A percentile compares a stretch with the other conserved stretches of the same genome.
These are phyloP conservation scores for Calonectria pauciramosa DNA, from an alignment of 2,329 filamentous ascomycete genomes.

Conservation along the genomic window DNA sequence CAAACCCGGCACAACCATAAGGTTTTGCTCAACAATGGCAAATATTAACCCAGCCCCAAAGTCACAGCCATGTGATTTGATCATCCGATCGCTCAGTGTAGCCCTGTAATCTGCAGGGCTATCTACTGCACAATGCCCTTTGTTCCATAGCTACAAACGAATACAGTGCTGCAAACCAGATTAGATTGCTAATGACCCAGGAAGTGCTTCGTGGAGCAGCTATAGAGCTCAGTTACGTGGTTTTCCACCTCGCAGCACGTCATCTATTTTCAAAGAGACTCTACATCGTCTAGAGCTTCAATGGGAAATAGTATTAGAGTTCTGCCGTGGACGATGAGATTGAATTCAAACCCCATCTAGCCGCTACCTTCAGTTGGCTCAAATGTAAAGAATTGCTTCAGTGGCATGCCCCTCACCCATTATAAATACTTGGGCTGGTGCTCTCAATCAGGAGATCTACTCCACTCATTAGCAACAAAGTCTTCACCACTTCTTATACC, in stretches of 20 bases:
- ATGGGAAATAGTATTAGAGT: neutral
- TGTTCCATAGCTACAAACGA: neutral
- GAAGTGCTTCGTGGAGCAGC: neutral
- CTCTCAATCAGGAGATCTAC: neutral
- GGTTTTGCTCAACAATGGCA: too few species aligned
- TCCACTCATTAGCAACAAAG: neutral
- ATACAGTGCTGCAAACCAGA: neutral
- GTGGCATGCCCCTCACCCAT: neutral
- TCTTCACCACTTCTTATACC: neutral
- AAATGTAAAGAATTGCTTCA: neutral
- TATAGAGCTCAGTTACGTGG: too few species aligned
- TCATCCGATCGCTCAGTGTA: neutral
- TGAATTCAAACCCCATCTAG: neutral
- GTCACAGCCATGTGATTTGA: neutral
- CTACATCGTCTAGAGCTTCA: neutral
- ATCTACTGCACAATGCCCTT: neutral
- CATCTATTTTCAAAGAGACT: neutral
- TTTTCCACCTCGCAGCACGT: neutral
- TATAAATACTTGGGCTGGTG: neutral
- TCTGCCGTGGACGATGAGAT: neutral
- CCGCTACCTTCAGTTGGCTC: neutral
- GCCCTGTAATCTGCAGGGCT: neutral
- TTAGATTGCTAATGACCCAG: neutral
- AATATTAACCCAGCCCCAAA: too few species aligned
- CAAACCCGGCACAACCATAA: too few species aligned